These are phyloP conservation scores for Penicillium carneum DNA, from an alignment of 2,329 filamentous ascomycete species.

Conservation along the genomic window DNA sequence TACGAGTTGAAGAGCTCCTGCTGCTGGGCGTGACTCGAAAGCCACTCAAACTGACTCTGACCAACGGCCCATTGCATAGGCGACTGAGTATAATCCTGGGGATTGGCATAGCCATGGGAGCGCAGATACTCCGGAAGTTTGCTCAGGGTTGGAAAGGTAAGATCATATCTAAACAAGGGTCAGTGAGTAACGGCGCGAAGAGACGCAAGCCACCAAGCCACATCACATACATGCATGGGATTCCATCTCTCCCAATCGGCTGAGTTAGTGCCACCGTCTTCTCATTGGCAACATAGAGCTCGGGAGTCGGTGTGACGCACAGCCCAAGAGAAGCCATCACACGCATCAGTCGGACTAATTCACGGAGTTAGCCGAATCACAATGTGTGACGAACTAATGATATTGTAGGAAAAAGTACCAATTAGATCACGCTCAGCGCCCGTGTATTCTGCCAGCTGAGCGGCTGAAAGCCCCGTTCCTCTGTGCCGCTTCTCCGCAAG, in stretches of 20 bases:
- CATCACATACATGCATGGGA: slow-evolving; percentile 40
- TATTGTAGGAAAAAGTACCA: slow-evolving; percentile 29
- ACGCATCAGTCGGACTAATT: slow-evolving; percentile 42
- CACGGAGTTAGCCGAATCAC: background rate
- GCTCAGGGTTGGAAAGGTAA: slow-evolving; percentile 44
- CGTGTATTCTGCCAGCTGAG: slow-evolving; percentile 38
- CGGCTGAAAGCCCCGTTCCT: slow-evolving; percentile 36
- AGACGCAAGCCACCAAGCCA: background rate
- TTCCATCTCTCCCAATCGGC: slow-evolving; percentile 41
- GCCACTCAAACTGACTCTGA: slow-evolving; percentile 46
- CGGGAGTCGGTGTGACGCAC: slow-evolving; percentile 31
- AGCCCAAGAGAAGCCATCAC: slow-evolving; percentile 41
- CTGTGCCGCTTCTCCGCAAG: slow-evolving; percentile 33
- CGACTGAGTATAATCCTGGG: slow-evolving; percentile 38
- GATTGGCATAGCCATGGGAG: slow-evolving; percentile 37
- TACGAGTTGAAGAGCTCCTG: slow-evolving; percentile 45
- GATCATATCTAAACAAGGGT: slow-evolving; percentile 28
- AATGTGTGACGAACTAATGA: background rate
- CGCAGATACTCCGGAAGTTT: slow-evolving; percentile 44
- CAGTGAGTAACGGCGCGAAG: background rate
- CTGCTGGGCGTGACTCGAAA: slow-evolving; percentile 36
- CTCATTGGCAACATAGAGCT: slow-evolving; percentile 38
- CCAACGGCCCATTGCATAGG: slow-evolving; percentile 46
- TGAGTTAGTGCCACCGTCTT: slow-evolving; percentile 39
- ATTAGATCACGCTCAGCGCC: slow-evolving; percentile 43